Conservation (phyloP, 352 stramenopile species). For the Phytopythium vexans region DNA sequence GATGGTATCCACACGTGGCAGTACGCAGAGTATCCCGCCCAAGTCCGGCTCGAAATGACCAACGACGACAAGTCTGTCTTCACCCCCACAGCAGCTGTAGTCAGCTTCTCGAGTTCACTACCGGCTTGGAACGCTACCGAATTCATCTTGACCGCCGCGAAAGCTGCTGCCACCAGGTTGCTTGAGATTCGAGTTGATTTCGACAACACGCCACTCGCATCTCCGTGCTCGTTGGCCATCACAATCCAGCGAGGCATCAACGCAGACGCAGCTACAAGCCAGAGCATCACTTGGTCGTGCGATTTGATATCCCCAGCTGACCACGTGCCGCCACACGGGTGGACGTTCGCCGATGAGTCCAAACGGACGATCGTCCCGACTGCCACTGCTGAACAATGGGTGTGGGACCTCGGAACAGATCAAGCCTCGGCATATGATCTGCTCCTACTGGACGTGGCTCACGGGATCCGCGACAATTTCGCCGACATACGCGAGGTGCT, state of each 20-base stretch:
- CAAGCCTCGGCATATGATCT: conserved; percentile 32
- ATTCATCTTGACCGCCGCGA: conserved; percentile 43
- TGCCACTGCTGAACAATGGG: background rate
- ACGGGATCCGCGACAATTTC: conserved; percentile 28
- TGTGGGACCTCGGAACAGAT: conserved; percentile 29
- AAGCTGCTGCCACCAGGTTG: conserved; percentile 19
- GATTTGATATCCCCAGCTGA: conserved; percentile 8
- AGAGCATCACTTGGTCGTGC: conserved; percentile 39
- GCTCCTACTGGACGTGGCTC: conserved; percentile 18
- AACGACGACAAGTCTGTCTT: conserved; percentile 3
- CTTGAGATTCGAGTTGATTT: background rate
- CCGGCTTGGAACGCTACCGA: conserved; percentile 27
- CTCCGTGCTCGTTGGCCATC: conserved; percentile 22
- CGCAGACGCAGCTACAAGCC: conserved; percentile 7
- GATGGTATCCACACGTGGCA: conserved; percentile 14
- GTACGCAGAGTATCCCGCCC: conserved; percentile 30
- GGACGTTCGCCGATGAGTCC: conserved; percentile 4
- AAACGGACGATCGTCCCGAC: conserved; percentile 7
- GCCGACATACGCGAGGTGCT: conserved; percentile 57
- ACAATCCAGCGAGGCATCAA: conserved; percentile 35
- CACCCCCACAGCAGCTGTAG: conserved; percentile 32
- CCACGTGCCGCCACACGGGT: conserved; percentile 4
- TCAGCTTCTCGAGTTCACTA: conserved; percentile 21
- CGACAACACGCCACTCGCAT: too few relatives aligned
- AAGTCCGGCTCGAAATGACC: conserved; percentile 23